Evolutionary conservation across 768 basidiomycete species (phyloP).

Genomic region (Suillus plorans): DNA sequence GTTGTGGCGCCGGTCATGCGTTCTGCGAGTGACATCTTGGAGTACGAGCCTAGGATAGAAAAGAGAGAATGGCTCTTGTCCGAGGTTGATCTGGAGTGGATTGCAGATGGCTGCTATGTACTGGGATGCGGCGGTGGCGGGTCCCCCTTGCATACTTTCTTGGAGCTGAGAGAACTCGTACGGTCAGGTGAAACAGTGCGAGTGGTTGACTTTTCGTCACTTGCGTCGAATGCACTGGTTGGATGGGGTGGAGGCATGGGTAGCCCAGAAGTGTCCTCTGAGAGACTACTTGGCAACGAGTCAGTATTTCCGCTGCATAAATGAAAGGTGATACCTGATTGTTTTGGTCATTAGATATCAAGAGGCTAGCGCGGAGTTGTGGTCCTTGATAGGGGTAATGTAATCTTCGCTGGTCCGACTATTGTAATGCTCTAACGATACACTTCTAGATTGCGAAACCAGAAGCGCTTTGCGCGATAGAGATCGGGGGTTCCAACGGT

Average conservation of each 20-base stretch:
- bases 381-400: slow-evolving; percentile 27
- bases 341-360: slow-evolving; percentile 26
- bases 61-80: slow-evolving; percentile 44
- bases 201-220: slow-evolving; percentile 43
- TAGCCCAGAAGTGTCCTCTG: slow-evolving; percentile 38
- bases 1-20: slow-evolving; percentile 17
- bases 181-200: slow-evolving; percentile 46
- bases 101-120: slow-evolving; percentile 62
- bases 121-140: slow-evolving; percentile 68
- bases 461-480: slow-evolving; percentile 35
- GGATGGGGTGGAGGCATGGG: slow-evolving; percentile 44
- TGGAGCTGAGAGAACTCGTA: slow-evolving; percentile 52
- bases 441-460: slow-evolving; percentile 30
- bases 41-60: slow-evolving; percentile 40
- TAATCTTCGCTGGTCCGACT: background rate
- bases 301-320: slow-evolving; percentile 12
- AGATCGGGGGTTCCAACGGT: slow-evolving; percentile 47
- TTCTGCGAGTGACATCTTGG: slow-evolving; percentile 26
- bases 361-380: slow-evolving; percentile 31
- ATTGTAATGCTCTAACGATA: slow-evolving; percentile 4
- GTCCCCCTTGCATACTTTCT: slow-evolving; percentile 50
- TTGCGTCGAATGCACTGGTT: slow-evolving; percentile 42
- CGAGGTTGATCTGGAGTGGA: slow-evolving; percentile 54
- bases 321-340: background rate
- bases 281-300: slow-evolving; percentile 40